Percentiles rank a stretch among this genome's conserved stretches.
Conservation (phyloP, 257 asterid genomes). For the Petrea volubilis region DNA sequence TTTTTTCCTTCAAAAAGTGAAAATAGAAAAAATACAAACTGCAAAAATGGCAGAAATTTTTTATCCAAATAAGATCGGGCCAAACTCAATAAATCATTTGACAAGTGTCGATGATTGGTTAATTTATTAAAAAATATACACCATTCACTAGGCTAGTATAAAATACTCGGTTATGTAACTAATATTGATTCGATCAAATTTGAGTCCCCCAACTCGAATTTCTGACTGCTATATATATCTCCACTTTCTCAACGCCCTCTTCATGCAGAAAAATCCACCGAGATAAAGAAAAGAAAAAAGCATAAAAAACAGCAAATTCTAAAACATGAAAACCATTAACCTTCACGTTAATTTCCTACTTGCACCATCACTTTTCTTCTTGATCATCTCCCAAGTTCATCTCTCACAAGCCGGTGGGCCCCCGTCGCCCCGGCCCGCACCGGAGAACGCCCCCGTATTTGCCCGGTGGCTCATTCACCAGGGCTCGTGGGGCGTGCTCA, state of each 20-base stretch:
- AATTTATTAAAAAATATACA: no score
- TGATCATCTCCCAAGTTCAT: neutral
- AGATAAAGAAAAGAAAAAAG: neutral
- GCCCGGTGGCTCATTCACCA: constrained; percentile 27
- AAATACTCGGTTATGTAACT: no score
- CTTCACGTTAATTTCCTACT: neutral
- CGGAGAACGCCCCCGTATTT: constrained; percentile 1
- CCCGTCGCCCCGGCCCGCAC: neutral
- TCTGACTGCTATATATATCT: neutral
- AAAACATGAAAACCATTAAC: neutral
- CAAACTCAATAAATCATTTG: no score
- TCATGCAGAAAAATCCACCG: neutral
- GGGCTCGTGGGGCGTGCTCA: constrained; percentile 27
- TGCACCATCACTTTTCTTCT: neutral
- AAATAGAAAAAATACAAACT: no score
- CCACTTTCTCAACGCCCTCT: neutral
- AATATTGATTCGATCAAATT: no score
- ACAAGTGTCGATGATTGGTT: no score
- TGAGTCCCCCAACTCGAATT: neutral
- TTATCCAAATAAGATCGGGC: no score
- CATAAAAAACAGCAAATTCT: no score
- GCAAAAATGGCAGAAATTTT: no score
- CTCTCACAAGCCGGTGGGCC: neutral
- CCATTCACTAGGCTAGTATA: no score
- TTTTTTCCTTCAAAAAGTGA: no score